phyloP scores from a whole-genome alignment of 2,329 filamentous ascomycete genomes.

The Tolypocladium endophyticum region DNA sequence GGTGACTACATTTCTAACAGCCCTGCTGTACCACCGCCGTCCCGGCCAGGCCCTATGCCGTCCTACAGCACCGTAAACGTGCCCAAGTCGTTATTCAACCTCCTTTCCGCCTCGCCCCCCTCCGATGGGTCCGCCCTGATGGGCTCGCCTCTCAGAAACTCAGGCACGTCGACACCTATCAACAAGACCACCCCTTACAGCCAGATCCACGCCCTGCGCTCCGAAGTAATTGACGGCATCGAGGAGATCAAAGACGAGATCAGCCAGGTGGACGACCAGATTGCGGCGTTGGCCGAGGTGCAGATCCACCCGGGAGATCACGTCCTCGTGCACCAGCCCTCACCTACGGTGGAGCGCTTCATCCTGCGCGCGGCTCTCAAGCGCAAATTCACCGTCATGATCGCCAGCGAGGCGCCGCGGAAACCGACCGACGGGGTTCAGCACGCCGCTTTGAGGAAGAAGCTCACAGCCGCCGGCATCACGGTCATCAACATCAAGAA shows the following conservation, averaged over 20 bases:
- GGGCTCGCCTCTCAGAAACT: slow-evolving; percentile 37
- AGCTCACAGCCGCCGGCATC: slow-evolving; percentile 66
- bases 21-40: slow-evolving; percentile 13
- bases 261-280: slow-evolving; percentile 84
- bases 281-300: slow-evolving; percentile 76
- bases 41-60: slow-evolving; percentile 50
- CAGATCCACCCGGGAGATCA: slow-evolving; percentile 91
- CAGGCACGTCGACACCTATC: slow-evolving; percentile 39
- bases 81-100: slow-evolving; percentile 74
- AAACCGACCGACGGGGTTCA: slow-evolving; percentile 25
- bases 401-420: slow-evolving; percentile 54
- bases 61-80: slow-evolving; percentile 55
- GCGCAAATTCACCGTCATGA: slow-evolving; percentile 82
- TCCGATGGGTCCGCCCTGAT: slow-evolving; percentile 22
- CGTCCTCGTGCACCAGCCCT: slow-evolving; percentile 81
- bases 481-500: slow-evolving; percentile 78
- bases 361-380: slow-evolving; percentile 78
- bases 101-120: slow-evolving; percentile 63
- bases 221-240: slow-evolving; percentile 88
- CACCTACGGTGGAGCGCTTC: slow-evolving; percentile 80
- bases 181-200: slow-evolving; percentile 25
- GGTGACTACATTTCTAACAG: slow-evolving; percentile 16
- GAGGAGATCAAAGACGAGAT: slow-evolving; percentile 95
- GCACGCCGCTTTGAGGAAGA: slow-evolving; percentile 57
- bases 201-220: slow-evolving; percentile 61